These are phyloP conservation scores for Pseudocercospora ulei DNA, from an alignment of 2,329 filamentous ascomycete genomes.

Conservation along the genomic window DNA sequence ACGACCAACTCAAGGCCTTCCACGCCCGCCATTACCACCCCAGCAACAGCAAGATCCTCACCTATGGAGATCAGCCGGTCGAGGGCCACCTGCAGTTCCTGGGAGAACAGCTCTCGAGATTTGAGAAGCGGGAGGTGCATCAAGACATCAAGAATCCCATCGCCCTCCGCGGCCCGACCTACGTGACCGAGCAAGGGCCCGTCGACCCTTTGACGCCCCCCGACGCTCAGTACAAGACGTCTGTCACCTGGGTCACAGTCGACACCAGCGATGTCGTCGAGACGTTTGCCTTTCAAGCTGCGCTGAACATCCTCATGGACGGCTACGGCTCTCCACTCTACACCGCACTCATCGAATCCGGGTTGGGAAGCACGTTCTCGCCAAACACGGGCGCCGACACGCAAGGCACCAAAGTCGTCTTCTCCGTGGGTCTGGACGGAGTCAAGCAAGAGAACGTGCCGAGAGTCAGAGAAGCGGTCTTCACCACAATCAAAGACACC, in stretches of 20 bases:
- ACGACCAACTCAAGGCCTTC: constrained; percentile 78
- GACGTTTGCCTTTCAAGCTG: constrained; percentile 72
- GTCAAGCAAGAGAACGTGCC: constrained; percentile 70
- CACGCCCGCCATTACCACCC: constrained; percentile 93
- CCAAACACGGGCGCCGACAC: constrained; percentile 86
- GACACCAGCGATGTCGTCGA: constrained; percentile 75
- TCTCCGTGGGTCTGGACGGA: constrained; percentile 86
- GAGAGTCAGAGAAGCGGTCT: constrained; percentile 64
- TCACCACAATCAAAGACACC: constrained; percentile 60
- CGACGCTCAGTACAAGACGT: constrained; percentile 87
- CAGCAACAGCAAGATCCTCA: constrained; percentile 91
- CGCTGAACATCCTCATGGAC: constrained; percentile 78
- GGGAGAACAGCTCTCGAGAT: constrained; percentile 61
- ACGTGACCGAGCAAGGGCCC: constrained; percentile 66
- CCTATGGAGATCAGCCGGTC: constrained; percentile 87
- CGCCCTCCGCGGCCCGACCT: constrained; percentile 57
- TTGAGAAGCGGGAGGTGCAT: constrained; percentile 61
- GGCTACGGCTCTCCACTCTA: constrained; percentile 94
- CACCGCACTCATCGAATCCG: constrained; percentile 74
- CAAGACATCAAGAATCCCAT: constrained; percentile 67
- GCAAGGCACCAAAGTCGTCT: constrained; percentile 67
- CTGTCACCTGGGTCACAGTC: constrained; percentile 82
- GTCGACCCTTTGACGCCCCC: constrained; percentile 76
- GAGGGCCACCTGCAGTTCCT: constrained; percentile 70
- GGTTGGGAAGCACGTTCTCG: constrained; percentile 84